Conservation (phyloP, 495 filamentous ascomycete genomes). For the Penicillium roqueforti region DNA sequence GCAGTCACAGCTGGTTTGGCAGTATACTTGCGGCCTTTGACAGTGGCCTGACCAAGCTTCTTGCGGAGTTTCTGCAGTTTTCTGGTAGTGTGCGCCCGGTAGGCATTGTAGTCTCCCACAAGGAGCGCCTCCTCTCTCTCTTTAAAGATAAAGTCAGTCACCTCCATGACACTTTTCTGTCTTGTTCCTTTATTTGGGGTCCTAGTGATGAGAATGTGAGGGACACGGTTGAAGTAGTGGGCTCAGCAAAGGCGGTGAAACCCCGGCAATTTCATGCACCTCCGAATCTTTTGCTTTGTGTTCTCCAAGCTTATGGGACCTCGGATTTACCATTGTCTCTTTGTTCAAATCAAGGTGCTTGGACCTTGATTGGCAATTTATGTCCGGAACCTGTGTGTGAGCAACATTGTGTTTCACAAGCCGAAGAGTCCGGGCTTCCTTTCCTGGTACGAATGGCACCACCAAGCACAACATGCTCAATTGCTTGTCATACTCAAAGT, state of each 20-base stretch:
- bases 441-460: conserved; percentile 7
- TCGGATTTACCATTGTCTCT: neutral
- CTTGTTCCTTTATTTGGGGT: conserved; percentile 7
- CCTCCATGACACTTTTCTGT: conserved; percentile 62
- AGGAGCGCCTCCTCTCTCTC: conserved; percentile 76
- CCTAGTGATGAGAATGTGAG: conserved; percentile 9
- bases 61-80: conserved; percentile 79
- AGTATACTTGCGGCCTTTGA: conserved; percentile 79
- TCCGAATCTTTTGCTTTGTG: conserved; percentile 22
- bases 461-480: neutral
- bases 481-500: neutral
- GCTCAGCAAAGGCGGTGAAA: conserved; percentile 28
- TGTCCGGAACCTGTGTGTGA: neutral
- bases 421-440: neutral
- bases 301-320: conserved; percentile 2
- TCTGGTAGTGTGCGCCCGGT: conserved; percentile 73
- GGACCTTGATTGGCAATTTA: neutral
- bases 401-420: neutral
- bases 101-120: conserved; percentile 83
- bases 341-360: neutral
- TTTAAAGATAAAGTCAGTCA: conserved; percentile 77
- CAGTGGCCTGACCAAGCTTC: conserved; percentile 75
- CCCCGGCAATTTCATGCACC: conserved; percentile 28
- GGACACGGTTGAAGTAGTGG: conserved; percentile 21
- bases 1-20: conserved; percentile 66